A percentile compares a stretch with the other conserved stretches of the same genome.
These are phyloP conservation scores for Kluyveromyces sp. DNA, from an alignment of 1,139 yeast species.

Conservation along the genomic window DNA sequence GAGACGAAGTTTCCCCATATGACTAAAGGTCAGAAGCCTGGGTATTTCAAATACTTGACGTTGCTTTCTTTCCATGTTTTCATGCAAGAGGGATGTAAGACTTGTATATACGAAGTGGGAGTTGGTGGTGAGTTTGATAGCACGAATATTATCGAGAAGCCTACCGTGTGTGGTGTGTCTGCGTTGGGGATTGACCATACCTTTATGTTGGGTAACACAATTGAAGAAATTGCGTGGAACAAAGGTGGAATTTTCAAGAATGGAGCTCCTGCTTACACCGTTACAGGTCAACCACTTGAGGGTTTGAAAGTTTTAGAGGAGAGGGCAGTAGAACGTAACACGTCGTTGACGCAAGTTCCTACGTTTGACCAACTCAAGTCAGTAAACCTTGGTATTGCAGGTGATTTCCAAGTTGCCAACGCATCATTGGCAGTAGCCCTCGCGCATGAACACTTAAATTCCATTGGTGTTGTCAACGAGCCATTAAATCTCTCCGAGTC, in stretches of 20 bases:
- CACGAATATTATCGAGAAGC: constrained; percentile 74
- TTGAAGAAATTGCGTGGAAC: constrained; percentile 91
- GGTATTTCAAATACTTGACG: constrained; percentile 87
- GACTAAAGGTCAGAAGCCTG: constrained; percentile 71
- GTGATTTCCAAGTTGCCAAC: constrained; percentile 75
- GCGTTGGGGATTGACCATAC: constrained; percentile 92
- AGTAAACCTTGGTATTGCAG: constrained; percentile 68
- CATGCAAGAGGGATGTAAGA: constrained; percentile 75
- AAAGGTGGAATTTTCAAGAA: constrained; percentile 87
- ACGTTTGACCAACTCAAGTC: constrained; percentile 34
- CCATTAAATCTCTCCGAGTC: constrained; percentile 15
- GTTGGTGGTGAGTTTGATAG: constrained; percentile 97
- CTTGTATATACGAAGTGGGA: constrained; percentile 96
- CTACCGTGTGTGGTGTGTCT: constrained; percentile 81
- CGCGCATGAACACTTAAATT: constrained; percentile 52
- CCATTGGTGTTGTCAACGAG: constrained; percentile 36
- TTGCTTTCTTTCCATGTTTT: constrained; percentile 86
- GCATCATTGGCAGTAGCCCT: constrained; percentile 85
- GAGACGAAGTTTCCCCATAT: constrained; percentile 59
- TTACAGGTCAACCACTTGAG: constrained; percentile 47
- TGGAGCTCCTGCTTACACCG: constrained; percentile 59
- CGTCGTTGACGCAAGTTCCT: constrained; percentile 46
- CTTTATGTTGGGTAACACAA: constrained; percentile 76
- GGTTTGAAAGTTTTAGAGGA: constrained; percentile 46
- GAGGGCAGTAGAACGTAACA: constrained; percentile 61